Conservation (phyloP, 441 rosid genomes). For the Syzygium malaccense region DNA sequence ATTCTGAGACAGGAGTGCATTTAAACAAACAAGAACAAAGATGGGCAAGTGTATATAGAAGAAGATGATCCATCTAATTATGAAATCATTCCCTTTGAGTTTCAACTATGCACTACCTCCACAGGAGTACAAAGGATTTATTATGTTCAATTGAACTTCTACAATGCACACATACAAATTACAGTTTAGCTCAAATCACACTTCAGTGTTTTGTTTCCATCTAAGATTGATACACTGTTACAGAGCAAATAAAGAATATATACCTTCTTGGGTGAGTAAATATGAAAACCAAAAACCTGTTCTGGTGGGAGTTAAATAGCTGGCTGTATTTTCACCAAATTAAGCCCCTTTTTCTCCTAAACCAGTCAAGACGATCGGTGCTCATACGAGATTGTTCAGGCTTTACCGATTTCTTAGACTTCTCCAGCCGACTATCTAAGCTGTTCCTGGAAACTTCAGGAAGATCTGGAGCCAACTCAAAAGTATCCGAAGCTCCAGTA, state of each 20-base stretch:
- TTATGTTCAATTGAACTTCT: not conserved
- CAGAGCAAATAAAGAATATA: slow-evolving; percentile 7
- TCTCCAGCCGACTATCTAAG: slow-evolving; percentile 80
- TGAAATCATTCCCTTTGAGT: not conserved
- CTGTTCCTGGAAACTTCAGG: slow-evolving; percentile 81
- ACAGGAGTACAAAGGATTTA: not conserved
- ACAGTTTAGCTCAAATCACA: not conserved
- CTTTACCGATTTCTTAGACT: slow-evolving; percentile 61
- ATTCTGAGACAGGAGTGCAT: not conserved
- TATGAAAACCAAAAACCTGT: not conserved
- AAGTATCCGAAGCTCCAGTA: slow-evolving; percentile 39
- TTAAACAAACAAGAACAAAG: not conserved
- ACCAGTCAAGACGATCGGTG: slow-evolving; percentile 74
- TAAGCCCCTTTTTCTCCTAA: slow-evolving; percentile 61
- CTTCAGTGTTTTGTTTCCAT: not conserved
- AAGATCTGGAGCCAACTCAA: slow-evolving; percentile 52
- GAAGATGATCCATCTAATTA: not conserved
- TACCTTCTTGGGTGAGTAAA: not conserved
- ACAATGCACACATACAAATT: not conserved
- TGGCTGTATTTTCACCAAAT: slow-evolving; percentile 44
- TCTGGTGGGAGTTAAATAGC: not conserved
- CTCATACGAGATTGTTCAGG: slow-evolving; percentile 96
- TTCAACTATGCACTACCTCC: not conserved
- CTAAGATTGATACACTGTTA: not conserved
- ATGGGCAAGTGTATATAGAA: not conserved